phyloP scores from a whole-genome alignment of 768 basidiomycete species.

The Mycena amicta region DNA sequence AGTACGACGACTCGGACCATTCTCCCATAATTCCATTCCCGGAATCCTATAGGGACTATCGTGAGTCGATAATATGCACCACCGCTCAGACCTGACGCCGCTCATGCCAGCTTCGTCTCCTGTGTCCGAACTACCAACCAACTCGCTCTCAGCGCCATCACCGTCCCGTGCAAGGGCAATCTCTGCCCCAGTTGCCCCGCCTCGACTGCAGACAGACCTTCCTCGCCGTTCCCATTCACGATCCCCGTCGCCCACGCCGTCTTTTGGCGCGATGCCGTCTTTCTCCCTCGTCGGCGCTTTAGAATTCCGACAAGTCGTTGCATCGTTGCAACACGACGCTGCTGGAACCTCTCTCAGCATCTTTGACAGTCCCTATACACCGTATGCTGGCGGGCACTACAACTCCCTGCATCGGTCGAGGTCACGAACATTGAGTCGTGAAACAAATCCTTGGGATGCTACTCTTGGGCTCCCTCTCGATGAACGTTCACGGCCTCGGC shows the following conservation, averaged over 20 bases:
- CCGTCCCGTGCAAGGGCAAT: slow-evolving; percentile 43
- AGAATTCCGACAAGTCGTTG: slow-evolving; percentile 92
- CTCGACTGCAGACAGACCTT: slow-evolving; percentile 39
- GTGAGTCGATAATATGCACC: slow-evolving; percentile 38
- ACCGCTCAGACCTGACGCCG: slow-evolving; percentile 10
- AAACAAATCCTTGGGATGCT: slow-evolving; percentile 53
- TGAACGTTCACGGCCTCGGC: slow-evolving; percentile 43
- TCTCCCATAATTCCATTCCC: slow-evolving; percentile 36
- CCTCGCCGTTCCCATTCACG: slow-evolving; percentile 46
- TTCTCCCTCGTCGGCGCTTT: slow-evolving; percentile 94
- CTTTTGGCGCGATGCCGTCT: slow-evolving; percentile 61
- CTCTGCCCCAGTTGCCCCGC: slow-evolving; percentile 36
- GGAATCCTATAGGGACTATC: slow-evolving; percentile 64
- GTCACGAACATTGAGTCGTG: slow-evolving; percentile 36
- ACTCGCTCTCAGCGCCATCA: slow-evolving; percentile 35
- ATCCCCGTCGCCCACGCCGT: slow-evolving; percentile 52
- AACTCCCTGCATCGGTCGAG: slow-evolving; percentile 37
- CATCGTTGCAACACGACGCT: slow-evolving; percentile 74
- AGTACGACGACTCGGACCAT: slow-evolving; percentile 55
- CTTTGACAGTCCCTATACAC: slow-evolving; percentile 69
- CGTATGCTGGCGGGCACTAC: slow-evolving; percentile 79
- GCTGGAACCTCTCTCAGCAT: slow-evolving; percentile 56
- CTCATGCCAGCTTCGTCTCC: slow-evolving; percentile 16
- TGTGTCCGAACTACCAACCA: slow-evolving; percentile 25
- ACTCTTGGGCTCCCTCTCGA: slow-evolving; percentile 53